Evolutionary conservation across 1,284 basidiomycete species (phyloP).

Genomic region (Neotropicomus parvogracilis): DNA sequence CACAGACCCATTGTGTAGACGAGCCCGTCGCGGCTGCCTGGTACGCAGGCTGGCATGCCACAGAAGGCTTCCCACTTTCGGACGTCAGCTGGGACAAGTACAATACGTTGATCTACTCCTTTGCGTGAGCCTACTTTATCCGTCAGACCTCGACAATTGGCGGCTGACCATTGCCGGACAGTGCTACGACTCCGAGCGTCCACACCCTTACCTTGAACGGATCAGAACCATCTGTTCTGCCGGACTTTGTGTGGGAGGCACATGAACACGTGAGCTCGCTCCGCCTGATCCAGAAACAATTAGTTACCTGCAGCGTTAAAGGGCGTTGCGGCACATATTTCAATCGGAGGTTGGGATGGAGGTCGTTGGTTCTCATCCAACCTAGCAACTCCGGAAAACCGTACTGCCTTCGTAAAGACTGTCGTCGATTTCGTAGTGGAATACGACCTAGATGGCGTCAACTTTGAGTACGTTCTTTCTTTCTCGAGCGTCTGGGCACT

Average conservation of each 20-base stretch:
- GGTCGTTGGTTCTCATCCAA: slow-evolving; percentile 66
- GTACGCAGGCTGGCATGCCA: slow-evolving; percentile 14
- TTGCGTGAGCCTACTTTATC: slow-evolving; percentile 18
- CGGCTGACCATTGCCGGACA: slow-evolving; percentile 17
- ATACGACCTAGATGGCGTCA: slow-evolving; percentile 39
- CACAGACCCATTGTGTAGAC: no score
- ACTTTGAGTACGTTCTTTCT: slow-evolving; percentile 24
- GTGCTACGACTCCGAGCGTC: slow-evolving; percentile 44
- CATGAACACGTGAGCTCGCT: slow-evolving; percentile 41
- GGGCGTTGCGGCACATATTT: slow-evolving; percentile 65
- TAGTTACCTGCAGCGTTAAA: slow-evolving; percentile 25
- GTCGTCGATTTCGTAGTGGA: slow-evolving; percentile 53
- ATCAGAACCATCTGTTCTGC: slow-evolving; percentile 40
- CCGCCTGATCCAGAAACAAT: background rate
- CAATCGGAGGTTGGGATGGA: slow-evolving; percentile 84
- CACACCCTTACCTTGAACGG: slow-evolving; percentile 38
- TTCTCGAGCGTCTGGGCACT: background rate
- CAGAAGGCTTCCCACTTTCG: slow-evolving; percentile 40
- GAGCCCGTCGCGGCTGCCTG: slow-evolving; percentile 25
- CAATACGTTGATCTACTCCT: slow-evolving; percentile 49
- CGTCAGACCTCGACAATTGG: background rate
- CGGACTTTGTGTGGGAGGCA: slow-evolving; percentile 50
- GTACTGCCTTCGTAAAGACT: slow-evolving; percentile 66
- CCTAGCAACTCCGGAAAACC: slow-evolving; percentile 55
- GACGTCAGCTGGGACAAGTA: slow-evolving; percentile 49